Conservation (phyloP, 306 rosid genomes). For the Mimosa bimucronata region DNA sequence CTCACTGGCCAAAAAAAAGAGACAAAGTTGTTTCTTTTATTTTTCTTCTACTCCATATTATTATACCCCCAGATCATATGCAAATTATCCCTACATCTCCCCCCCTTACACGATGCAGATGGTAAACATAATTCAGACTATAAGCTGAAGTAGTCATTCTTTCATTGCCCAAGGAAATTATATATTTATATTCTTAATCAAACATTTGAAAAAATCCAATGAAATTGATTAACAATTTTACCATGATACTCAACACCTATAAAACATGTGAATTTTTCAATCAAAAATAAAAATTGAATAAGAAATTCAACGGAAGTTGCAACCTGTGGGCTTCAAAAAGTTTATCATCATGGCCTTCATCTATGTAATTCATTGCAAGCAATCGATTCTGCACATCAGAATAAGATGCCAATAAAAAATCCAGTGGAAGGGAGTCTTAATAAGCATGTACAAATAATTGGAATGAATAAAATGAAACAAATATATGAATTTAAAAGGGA, state of each 20-base stretch:
- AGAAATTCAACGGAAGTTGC: conserved; percentile 23
- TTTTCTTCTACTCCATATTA: conserved; percentile 15
- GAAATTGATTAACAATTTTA: background rate
- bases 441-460: conserved; percentile 1
- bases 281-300: conserved; percentile 17
- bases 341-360: conserved; percentile 83
- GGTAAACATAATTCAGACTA: conserved; percentile 10
- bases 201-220: background rate
- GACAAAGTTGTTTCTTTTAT: background rate
- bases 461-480: background rate
- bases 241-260: background rate
- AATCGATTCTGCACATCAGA: conserved; percentile 73
- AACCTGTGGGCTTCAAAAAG: conserved; percentile 94
- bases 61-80: background rate
- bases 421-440: background rate
- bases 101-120: background rate
- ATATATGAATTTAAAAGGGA: background rate
- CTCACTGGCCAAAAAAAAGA: background rate
- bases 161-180: conserved; percentile 17
- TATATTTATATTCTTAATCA: background rate
- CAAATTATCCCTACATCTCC: background rate
- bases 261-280: background rate
- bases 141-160: background rate
- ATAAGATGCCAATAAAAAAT: conserved; percentile 19
- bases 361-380: conserved; percentile 90